Base-by-base conservation (phyloP, 2,329 filamentous ascomycete species). In the Epicoccum sorghinum region DNA sequence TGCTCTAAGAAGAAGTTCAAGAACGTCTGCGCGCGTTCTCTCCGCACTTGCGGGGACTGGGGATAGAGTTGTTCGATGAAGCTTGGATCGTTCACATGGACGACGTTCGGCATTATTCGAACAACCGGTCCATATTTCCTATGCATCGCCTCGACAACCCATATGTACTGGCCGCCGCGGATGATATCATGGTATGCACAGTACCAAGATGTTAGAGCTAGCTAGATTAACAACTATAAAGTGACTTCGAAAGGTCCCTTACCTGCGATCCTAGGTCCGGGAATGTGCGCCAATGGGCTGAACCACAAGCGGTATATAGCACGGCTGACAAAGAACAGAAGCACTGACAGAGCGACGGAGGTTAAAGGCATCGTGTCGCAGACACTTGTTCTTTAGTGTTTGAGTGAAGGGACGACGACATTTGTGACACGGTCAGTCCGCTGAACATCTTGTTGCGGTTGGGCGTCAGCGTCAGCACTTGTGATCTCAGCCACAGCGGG, bases 101-200 rank as follows among this genome's bases (percentile, higher is more conserved):
- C 3, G 24, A 64, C 60, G 23, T 59, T 7, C 1, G 57, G 46
- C 14, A 30, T 41, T 22, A 54, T 59, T 13, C 57, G 52, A 23
- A 59, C 41, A 25, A 59, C 40, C 9, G 57, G 57, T 32, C 61
- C 61, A 43, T 70, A 70, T 50, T 54, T 58, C 38, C 60, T 50
- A 52, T 73, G 70, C 55, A 68, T 56, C 12, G 59, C 57, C 13
- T 64, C 49, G 32, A 69, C 60, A 8, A 57, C 37, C 33, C 49
- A 57, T 8, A 55, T 32, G 35, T 58, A 60, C 42, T 60, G 53
- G 4, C 63, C 64, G 1, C 39, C 44, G 9, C 37, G 27, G 7
- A 67, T 23, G 18, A 62, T 47, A 46, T 71, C 67, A 55, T 65
- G 63, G 52, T 67, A 69, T 14, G 62, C 58, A 14, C 66, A 62